Percentiles rank a stretch among this genome's conserved stretches.
These are phyloP conservation scores for Penicillium samsonianum DNA, from an alignment of 495 filamentous ascomycete species.

Conservation along the genomic window DNA sequence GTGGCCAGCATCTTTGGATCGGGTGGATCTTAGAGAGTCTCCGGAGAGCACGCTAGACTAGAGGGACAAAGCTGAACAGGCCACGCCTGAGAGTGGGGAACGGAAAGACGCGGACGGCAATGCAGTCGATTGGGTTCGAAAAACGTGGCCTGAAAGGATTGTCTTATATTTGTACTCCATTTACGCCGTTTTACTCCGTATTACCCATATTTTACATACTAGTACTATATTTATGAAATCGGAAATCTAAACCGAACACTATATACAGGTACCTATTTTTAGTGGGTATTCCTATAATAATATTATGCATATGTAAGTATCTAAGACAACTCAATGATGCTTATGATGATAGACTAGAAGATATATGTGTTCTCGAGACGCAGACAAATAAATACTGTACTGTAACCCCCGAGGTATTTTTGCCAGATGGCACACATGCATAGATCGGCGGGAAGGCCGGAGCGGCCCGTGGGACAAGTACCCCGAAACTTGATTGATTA, in stretches of 20 bases:
- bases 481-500: conserved; percentile 22
- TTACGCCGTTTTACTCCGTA: conserved; percentile 5
- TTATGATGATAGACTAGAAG: not conserved
- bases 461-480: conserved; percentile 49
- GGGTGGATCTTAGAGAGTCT: conserved; percentile 18
- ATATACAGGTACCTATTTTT: not conserved
- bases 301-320: not conserved
- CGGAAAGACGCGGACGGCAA: conserved; percentile 48
- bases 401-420: conserved; percentile 8
- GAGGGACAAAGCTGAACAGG: conserved; percentile 12
- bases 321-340: not conserved
- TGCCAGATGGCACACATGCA: conserved; percentile 42
- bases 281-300: not conserved
- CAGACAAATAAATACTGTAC: not conserved
- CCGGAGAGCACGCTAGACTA: conserved; percentile 10
- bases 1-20: conserved; percentile 29
- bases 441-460: conserved; percentile 52
- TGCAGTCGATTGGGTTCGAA: conserved; percentile 44
- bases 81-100: conserved; percentile 24
- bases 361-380: not conserved
- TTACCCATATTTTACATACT: not conserved
- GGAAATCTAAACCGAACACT: not conserved
- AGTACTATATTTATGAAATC: conserved; percentile 1
- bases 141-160: conserved; percentile 42
- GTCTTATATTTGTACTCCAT: conserved; percentile 9